A percentile compares a stretch with the other conserved stretches of the same genome.
Evolutionary conservation across 2,329 filamentous ascomycete genomes (phyloP).

Genomic region (Aspergillus sp.): DNA sequence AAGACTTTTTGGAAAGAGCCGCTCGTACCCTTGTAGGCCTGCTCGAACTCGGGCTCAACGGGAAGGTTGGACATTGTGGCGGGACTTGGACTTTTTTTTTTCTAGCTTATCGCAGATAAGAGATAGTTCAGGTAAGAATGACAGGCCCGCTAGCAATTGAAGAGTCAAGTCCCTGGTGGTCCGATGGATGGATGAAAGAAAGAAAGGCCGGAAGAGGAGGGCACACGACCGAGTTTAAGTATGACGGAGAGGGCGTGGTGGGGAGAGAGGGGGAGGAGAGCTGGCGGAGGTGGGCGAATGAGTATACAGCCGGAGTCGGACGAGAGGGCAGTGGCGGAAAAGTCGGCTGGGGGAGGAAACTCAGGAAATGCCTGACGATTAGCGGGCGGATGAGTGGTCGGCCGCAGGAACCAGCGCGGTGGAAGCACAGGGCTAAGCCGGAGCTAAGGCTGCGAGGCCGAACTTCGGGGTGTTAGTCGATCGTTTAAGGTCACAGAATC

Average conservation of each 20-base stretch:
- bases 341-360: constrained; percentile 5
- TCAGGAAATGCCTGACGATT: neutral
- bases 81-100: neutral
- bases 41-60: constrained; percentile 94
- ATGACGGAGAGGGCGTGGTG: constrained; percentile 5
- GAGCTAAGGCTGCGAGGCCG: constrained; percentile 24
- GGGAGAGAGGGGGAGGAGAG: constrained; percentile 3
- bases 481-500: constrained; percentile 37
- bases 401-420: neutral
- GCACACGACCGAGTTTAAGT: constrained; percentile 14
- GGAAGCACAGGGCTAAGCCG: constrained; percentile 4
- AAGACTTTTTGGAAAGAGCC: too few species aligned
- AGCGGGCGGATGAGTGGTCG: too few species aligned
- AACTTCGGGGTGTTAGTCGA: constrained; percentile 39
- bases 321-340: constrained; percentile 17
- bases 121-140: constrained; percentile 6
- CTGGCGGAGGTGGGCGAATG: constrained; percentile 12
- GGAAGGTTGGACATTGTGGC: constrained; percentile 75
- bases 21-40: constrained; percentile 83
- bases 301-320: constrained; percentile 34
- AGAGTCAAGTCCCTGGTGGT: constrained; percentile 7
- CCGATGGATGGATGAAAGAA: constrained; percentile 1
- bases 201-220: constrained; percentile 8
- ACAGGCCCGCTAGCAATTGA: constrained; percentile 11
- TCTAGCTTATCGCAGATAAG: constrained; percentile 9